Conservation (phyloP, 345 rosid genomes). For the Aethionema arabicum region DNA sequence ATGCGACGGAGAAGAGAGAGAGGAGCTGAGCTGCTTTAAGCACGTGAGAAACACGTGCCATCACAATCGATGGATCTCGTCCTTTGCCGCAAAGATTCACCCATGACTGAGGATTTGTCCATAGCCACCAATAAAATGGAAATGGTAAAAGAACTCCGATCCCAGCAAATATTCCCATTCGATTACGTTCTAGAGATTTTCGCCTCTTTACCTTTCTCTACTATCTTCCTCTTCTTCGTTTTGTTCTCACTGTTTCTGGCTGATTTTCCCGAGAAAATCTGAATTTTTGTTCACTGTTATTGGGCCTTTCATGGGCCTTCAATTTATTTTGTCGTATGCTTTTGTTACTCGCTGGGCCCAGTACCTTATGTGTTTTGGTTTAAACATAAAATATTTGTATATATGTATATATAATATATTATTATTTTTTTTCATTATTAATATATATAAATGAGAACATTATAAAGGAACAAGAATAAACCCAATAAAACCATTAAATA, state of each 20-base stretch:
- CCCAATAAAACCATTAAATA: not conserved
- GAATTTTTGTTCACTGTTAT: constrained; percentile 10
- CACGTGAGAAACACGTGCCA: constrained; percentile 74
- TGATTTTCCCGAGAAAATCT: constrained; percentile 10
- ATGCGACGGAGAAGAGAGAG: constrained; percentile 67
- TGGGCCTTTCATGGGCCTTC: constrained; percentile 26
- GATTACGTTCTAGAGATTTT: not conserved
- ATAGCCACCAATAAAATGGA: constrained; percentile 82
- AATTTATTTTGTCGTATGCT: not conserved
- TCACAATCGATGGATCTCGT: constrained; percentile 65
- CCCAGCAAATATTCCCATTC: constrained; percentile 71
- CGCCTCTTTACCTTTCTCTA: not conserved
- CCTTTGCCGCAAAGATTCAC: constrained; percentile 66
- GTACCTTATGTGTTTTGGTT: too few relatives aligned
- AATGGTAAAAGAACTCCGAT: constrained; percentile 65
- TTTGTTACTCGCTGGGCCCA: not conserved
- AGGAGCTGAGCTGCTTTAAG: constrained; percentile 71
- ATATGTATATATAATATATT: too few relatives aligned
- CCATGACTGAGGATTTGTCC: constrained; percentile 84
- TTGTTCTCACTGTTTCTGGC: not conserved
- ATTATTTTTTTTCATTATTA: not conserved
- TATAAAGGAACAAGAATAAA: not conserved
- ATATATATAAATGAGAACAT: not conserved
- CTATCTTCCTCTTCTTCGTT: not conserved
- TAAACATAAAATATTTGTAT: too few relatives aligned